Percentiles rank a stretch among this genome's conserved stretches.
Evolutionary conservation across 352 stramenopile genomes (phyloP).

Genomic region (Pythium guiyangense): DNA sequence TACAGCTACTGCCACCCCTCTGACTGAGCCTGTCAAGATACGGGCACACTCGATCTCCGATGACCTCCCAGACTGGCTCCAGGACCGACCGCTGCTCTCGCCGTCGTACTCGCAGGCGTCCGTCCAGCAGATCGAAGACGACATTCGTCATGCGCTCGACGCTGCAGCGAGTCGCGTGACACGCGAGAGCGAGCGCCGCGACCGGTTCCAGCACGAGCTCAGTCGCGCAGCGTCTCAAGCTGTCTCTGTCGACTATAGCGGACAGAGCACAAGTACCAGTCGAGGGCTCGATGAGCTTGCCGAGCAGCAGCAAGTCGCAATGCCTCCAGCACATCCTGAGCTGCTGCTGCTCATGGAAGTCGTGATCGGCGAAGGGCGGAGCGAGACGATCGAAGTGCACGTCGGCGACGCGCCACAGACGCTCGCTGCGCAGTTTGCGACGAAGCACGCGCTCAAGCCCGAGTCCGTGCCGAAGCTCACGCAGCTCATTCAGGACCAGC

Average conservation of each 20-base stretch:
- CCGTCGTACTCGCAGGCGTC: constrained; percentile 10
- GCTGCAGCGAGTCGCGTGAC: constrained; percentile 37
- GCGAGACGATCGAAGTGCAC: constrained; percentile 68
- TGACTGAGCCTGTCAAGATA: neutral
- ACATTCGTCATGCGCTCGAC: constrained; percentile 54
- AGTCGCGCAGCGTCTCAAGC: constrained; percentile 4
- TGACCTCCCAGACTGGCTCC: constrained; percentile 19
- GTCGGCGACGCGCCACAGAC: constrained; percentile 38
- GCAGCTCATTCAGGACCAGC: constrained; percentile 54
- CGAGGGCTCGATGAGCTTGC: neutral
- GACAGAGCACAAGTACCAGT: neutral
- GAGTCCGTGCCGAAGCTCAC: constrained; percentile 52
- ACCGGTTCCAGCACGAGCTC: constrained; percentile 38
- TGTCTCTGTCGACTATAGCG: neutral
- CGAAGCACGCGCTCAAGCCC: constrained; percentile 35
- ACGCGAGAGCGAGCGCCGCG: constrained; percentile 27
- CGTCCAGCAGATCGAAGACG: constrained; percentile 48
- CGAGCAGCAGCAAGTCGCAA: neutral
- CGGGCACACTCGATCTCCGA: constrained; percentile 2
- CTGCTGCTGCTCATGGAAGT: constrained; percentile 76
- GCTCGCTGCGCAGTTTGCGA: constrained; percentile 47
- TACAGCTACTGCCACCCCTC: neutral
- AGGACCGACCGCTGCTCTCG: constrained; percentile 1
- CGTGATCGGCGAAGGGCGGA: constrained; percentile 59
- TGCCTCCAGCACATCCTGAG: constrained; percentile 17